Base-by-base conservation (phyloP, 495 filamentous ascomycete genomes). In the Hypoxylon lenormandii region DNA sequence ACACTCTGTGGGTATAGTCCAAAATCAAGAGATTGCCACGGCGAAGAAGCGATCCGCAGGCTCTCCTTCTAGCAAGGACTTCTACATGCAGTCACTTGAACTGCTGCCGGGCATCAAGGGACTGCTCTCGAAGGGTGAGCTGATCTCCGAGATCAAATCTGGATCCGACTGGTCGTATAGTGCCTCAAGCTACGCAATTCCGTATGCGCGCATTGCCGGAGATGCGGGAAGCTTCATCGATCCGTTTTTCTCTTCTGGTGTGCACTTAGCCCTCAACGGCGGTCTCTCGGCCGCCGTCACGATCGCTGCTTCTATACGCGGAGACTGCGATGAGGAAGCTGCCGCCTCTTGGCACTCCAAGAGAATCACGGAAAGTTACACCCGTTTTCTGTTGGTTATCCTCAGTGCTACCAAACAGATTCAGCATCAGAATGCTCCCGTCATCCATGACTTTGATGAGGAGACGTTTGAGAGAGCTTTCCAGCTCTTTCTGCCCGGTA, bases 351-450 rank as follows among this genome's bases (percentile, higher is more conserved):
- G 83, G 84, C 83, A 86, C 67, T 72, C 76, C 2, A 79, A 73
- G 18, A 82, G 82, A 60, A 70, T 81, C 0, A 54, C 75, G 0
- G 81, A 84, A 42, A 75, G 78, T 16, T 87, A 85, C 51, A 83
- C 81, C 1, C 79, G 83, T 10, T 87, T 87, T 74, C 55, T 85
- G 28, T 53, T 87, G 1, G 76, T 84, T 1, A 80, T 86, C 1
- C 48, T 78, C 43, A 83, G 77, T 51, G 76, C 80, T 0, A 64
- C 76, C 4, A 79, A 78, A 67, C 84, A 86, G 72, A 84, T 87
- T 46, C 63, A 72, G 10, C 7, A 52, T n/a, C 66, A 75, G 22
- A 77, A 83, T 4, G 62, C 74, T 15, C 73, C 71, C 15, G 64
- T 77, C 5, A 54, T 77, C 11, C 48, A 45, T 10, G 73, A 82